Conservation (phyloP, 768 basidiomycete genomes). For the Leccinum boreale region DNA sequence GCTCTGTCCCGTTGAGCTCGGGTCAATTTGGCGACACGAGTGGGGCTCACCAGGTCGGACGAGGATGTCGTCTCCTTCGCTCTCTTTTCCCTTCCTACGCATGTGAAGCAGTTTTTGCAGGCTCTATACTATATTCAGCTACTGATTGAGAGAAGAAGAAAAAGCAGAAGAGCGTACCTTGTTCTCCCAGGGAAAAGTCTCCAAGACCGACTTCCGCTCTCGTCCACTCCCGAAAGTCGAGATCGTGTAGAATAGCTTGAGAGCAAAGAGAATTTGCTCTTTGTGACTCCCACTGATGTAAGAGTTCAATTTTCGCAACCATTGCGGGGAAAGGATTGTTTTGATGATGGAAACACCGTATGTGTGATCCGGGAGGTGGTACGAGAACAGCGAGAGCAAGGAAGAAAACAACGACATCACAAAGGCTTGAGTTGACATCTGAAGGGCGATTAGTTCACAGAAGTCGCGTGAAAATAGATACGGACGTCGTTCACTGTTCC, state of each 20-base stretch:
- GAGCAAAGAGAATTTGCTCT: constrained; percentile 61
- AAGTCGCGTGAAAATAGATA: background rate
- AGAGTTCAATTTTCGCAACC: constrained; percentile 54
- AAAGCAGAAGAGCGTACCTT: constrained; percentile 46
- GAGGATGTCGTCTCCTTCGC: constrained; percentile 38
- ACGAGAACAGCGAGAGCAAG: constrained; percentile 58
- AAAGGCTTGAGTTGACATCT: constrained; percentile 42
- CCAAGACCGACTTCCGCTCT: constrained; percentile 60
- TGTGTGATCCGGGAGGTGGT: constrained; percentile 66
- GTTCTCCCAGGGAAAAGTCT: constrained; percentile 74
- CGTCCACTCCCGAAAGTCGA: constrained; percentile 63
- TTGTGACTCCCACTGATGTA: constrained; percentile 61
- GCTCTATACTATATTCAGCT: constrained; percentile 37
- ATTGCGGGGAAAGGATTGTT: constrained; percentile 51
- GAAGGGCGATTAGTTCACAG: constrained; percentile 7
- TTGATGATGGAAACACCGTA: constrained; percentile 63
- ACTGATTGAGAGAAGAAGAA: background rate
- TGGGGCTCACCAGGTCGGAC: constrained; percentile 51
- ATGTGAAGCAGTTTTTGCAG: constrained; percentile 66
- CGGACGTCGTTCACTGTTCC: constrained; percentile 50
- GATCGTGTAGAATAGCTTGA: constrained; percentile 62
- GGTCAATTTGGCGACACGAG: background rate
- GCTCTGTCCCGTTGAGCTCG: constrained; percentile 5
- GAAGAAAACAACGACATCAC: constrained; percentile 54
- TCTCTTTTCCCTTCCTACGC: constrained; percentile 57